Evolutionary conservation across 257 asterid species (phyloP).

Genomic region (Knoxia roxburghii): DNA sequence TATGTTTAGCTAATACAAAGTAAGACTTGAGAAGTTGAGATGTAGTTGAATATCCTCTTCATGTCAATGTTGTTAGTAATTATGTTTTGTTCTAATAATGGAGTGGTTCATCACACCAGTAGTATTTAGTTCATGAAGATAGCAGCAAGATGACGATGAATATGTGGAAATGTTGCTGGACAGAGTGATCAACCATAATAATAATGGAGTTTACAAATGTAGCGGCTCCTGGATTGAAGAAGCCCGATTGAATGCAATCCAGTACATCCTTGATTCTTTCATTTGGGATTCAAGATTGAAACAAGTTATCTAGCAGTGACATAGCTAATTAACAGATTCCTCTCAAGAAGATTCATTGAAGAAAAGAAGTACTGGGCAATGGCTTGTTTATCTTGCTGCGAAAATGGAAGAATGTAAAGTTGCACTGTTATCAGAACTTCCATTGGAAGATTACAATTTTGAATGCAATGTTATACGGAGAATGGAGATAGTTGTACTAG

Average conservation of each 20-base stretch:
- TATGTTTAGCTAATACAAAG: neutral
- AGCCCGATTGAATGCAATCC: slow-evolving; percentile 50
- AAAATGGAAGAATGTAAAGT: slow-evolving; percentile 49
- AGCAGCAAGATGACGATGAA: slow-evolving; percentile 24
- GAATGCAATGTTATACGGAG: slow-evolving; percentile 37
- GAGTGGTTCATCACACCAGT: too few species aligned
- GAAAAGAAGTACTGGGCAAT: slow-evolving; percentile 48
- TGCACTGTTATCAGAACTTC: slow-evolving; percentile 36
- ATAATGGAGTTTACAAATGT: slow-evolving; percentile 15
- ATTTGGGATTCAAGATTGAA: slow-evolving; percentile 39
- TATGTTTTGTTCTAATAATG: too few species aligned
- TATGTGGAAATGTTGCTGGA: slow-evolving; percentile 35
- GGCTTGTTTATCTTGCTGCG: slow-evolving; percentile 66
- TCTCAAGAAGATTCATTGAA: slow-evolving; percentile 38
- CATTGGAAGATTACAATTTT: slow-evolving; percentile 28
- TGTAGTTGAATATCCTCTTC: too few species aligned
- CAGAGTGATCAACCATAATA: slow-evolving; percentile 28
- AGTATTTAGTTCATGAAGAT: too few species aligned
- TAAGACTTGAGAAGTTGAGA: too few species aligned
- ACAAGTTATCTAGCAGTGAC: slow-evolving; percentile 48
- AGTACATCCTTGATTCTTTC: slow-evolving; percentile 27
- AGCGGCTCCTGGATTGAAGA: slow-evolving; percentile 24
- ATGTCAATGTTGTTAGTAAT: too few species aligned
- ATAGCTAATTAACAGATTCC: slow-evolving; percentile 52
- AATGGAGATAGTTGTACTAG: slow-evolving; percentile 55